Base-by-base conservation (phyloP, 257 asterid species). In the Galeopsis tetrahit region DNA sequence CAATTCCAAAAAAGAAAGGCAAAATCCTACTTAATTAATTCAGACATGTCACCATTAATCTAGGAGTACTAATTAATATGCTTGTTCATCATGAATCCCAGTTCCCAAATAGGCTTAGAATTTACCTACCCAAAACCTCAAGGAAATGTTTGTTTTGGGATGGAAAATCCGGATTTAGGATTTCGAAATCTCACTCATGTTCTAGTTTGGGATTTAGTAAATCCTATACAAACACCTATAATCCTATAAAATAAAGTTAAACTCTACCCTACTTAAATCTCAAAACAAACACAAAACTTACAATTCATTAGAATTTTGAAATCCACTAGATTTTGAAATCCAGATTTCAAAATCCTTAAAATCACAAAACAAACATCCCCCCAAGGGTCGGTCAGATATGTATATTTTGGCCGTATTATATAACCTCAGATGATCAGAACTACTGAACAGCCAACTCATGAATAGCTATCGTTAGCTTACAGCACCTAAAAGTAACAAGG, bases 361-460 rank as follows among this genome's bases (percentile, higher is more conserved):
- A n/a, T n/a, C n/a, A n/a, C n/a, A n/a, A n/a, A n/a, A n/a, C n/a
- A n/a, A n/a, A n/a, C n/a, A n/a, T n/a, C n/a, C n/a, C 31, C 10
- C 33, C 48, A 10, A 14, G n/a, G 6, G 21, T 15, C 1, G 31
- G 31, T 9, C 17, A 15, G 11, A 59, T 4, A 65, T 10, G 14
- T 56, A 43, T 31, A 40, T 4, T 6, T 14, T 31, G 42, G 40
- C 10, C 8, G 3, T 33, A 35, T 61, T n/a, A 17, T 3, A 5
- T 55, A 64, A 42, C 31, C 56, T 34, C 71, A 63, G 60, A 61
- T 62, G 53, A 35, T 61, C n/a, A 13, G 4, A 39, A 28, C 28
- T 36, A 35, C 6, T 13, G 68, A 59, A 4, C 46, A 40, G 67
- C 34, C 31, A 67, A 14, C 55, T 63, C 58, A 62, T 52, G 36